phyloP scores from a whole-genome alignment of 176 grass and related monocot genomes.

The Tillandsia fasciculata region DNA sequence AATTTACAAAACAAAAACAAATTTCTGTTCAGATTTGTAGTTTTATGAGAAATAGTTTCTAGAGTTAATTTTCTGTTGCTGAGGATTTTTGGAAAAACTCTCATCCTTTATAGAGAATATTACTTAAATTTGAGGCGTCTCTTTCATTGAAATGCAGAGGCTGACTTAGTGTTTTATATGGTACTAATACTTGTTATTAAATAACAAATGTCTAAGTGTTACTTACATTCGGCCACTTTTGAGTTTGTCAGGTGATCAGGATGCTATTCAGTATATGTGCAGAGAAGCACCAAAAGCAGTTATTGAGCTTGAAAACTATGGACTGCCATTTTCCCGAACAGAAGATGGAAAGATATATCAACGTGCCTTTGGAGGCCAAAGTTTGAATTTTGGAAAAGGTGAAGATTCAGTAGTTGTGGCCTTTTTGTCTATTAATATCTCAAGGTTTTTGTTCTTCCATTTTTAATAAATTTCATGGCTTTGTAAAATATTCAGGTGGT shows the following conservation, averaged over 20 bases:
- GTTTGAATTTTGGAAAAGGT: conserved; percentile 99
- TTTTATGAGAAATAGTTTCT: neutral
- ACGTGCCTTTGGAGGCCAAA: conserved; percentile 95
- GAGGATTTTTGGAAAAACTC: neutral
- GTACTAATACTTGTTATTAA: neutral
- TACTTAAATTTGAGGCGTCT: neutral
- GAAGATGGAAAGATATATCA: conserved; percentile 99
- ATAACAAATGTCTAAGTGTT: neutral
- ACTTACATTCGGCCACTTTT: neutral
- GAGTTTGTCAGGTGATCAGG: conserved; percentile 67
- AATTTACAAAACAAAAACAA: neutral
- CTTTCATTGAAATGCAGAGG: neutral
- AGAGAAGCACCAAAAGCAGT: conserved; percentile 99
- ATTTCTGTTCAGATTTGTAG: neutral
- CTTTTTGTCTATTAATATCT: neutral
- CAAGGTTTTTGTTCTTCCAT: neutral
- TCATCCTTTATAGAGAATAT: neutral
- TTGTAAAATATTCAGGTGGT: conserved; percentile 39
- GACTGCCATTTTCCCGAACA: conserved; percentile 92
- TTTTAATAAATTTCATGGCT: conserved; percentile 8
- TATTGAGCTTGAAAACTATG: conserved; percentile 99
- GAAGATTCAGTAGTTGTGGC: neutral
- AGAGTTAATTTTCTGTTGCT: neutral
- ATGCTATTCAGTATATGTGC: conserved; percentile 99
- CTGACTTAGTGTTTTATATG: neutral